phyloP scores from a whole-genome alignment of 768 basidiomycete species.

The Auricularia sp. region DNA sequence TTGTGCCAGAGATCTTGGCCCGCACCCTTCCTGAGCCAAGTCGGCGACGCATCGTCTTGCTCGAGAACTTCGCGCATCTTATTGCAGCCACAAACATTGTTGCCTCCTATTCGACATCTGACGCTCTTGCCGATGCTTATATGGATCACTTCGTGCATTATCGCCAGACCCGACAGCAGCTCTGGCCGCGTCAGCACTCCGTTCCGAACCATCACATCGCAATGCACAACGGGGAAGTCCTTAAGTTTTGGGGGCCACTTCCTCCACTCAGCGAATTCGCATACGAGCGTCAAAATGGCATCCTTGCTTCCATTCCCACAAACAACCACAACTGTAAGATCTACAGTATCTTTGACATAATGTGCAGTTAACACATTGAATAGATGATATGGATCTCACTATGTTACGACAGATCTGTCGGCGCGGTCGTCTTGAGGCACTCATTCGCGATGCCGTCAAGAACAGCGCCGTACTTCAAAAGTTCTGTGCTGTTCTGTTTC shows the following conservation, averaged over 20 bases:
- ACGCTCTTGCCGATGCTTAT: not conserved
- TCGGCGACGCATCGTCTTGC: conserved; percentile 12
- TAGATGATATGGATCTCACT: not conserved
- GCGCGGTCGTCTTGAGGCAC: not conserved
- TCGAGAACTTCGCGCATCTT: not conserved
- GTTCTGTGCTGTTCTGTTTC: not conserved
- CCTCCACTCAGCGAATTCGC: not conserved
- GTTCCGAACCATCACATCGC: not conserved
- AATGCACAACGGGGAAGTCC: not conserved
- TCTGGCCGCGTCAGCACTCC: not conserved
- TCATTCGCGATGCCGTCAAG: not conserved
- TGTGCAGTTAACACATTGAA: too few species aligned
- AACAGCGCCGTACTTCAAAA: not conserved
- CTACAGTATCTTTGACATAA: not conserved
- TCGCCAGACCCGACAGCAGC: not conserved
- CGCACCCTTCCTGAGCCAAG: not conserved
- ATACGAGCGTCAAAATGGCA: not conserved
- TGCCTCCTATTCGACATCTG: not conserved
- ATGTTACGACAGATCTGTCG: not conserved
- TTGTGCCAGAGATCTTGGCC: conserved; percentile 22
- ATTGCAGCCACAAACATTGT: not conserved
- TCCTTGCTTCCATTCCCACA: not conserved
- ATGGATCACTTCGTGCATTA: not conserved
- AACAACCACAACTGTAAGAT: not conserved
- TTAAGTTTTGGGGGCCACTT: not conserved